Conservation (phyloP, 2,329 filamentous ascomycete genomes). For the Phialophora expanda region DNA sequence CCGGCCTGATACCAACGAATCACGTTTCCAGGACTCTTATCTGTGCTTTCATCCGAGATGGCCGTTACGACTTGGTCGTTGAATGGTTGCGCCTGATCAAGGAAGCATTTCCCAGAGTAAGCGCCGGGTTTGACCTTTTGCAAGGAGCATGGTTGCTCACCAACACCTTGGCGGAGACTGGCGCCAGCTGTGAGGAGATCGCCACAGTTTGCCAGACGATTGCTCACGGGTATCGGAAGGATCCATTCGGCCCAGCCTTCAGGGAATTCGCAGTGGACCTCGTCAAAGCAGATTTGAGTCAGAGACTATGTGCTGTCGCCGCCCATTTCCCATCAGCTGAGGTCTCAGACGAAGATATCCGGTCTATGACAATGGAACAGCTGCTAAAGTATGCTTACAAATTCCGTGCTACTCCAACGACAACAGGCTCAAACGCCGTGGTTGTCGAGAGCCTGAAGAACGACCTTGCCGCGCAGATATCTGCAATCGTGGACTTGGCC, state of each 20-base stretch:
- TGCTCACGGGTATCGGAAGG: slow-evolving; percentile 25
- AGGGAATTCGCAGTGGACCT: slow-evolving; percentile 26
- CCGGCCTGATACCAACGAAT: slow-evolving; percentile 29
- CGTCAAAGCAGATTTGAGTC: slow-evolving; percentile 26
- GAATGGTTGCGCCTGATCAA: slow-evolving; percentile 30
- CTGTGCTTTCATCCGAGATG: slow-evolving; percentile 29
- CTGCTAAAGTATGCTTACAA: slow-evolving; percentile 20
- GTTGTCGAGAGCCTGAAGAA: slow-evolving; percentile 5
- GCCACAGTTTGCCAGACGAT: slow-evolving; percentile 29
- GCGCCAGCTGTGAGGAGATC: slow-evolving; percentile 34
- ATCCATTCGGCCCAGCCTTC: slow-evolving; percentile 29
- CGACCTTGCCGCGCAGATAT: slow-evolving; percentile 27
- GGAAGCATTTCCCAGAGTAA: slow-evolving; percentile 27
- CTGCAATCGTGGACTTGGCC: slow-evolving; percentile 25
- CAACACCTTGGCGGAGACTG: slow-evolving; percentile 23
- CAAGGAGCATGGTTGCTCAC: slow-evolving; percentile 24
- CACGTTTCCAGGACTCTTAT: slow-evolving; percentile 30
- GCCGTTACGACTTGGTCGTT: slow-evolving; percentile 30
- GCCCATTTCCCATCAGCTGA: background rate
- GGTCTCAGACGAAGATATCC: slow-evolving; percentile 6
- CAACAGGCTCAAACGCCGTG: background rate
- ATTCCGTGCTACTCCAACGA: slow-evolving; percentile 9
- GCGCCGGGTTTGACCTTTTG: slow-evolving; percentile 14
- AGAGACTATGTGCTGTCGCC: slow-evolving; percentile 13
- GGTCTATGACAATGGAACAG: slow-evolving; percentile 21